Conservation (phyloP, 192 early-diverging fungal species). For the Podila epicladia region DNA sequence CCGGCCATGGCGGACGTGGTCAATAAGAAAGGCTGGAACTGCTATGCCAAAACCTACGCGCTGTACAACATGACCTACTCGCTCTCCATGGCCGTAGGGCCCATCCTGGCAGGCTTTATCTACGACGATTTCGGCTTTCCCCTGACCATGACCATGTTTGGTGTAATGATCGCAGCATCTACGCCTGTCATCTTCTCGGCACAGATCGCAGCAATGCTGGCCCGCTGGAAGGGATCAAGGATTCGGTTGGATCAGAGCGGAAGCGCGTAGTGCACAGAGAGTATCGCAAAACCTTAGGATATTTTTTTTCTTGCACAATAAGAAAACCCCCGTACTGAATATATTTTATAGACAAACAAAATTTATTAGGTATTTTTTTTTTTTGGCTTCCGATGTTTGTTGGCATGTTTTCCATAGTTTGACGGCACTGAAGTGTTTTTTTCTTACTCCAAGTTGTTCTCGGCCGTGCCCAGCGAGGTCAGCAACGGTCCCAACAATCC, state of each 20-base stretch:
- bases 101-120: constrained; percentile 69
- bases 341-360: not conserved
- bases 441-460: not conserved
- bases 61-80: constrained; percentile 82
- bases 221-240: constrained; percentile 1
- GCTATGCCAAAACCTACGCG: constrained; percentile 71
- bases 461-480: constrained; percentile 67
- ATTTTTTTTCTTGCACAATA: no score
- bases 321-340: not conserved
- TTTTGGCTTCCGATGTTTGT: no score
- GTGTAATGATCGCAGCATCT: constrained; percentile 17
- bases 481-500: constrained; percentile 65
- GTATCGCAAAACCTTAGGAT: no score
- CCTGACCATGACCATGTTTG: constrained; percentile 57
- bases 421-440: no score
- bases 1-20: constrained; percentile 77
- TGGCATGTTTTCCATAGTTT: no score
- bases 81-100: constrained; percentile 78
- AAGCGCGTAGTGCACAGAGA: constrained; percentile 1
- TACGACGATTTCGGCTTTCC: constrained; percentile 65
- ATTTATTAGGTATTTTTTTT: no score
- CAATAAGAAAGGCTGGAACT: constrained; percentile 67
- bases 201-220: constrained; percentile 8
- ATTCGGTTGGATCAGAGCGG: not conserved
- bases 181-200: constrained; percentile 39